Evolutionary conservation across 2,329 filamentous ascomycete species (phyloP).

Genomic region (Penicillium sp.): DNA sequence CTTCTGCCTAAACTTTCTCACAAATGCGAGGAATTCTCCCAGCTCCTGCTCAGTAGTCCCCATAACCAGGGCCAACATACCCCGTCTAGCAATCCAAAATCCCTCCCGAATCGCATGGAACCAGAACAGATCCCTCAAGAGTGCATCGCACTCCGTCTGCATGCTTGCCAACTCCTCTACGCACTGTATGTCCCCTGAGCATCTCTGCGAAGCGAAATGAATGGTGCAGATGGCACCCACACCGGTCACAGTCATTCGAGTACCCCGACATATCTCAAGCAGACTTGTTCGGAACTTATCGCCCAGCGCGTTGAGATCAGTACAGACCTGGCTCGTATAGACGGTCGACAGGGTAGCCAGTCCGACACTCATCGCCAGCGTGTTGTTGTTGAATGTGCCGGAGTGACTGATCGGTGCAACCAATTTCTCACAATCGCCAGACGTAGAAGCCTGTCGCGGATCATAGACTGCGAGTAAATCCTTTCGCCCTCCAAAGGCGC

Average conservation of each 20-base stretch:
- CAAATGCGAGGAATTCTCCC: background rate
- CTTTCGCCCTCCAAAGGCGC: constrained; percentile 66
- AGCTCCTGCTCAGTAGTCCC: constrained; percentile 3
- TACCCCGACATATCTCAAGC: background rate
- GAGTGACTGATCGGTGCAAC: constrained; percentile 48
- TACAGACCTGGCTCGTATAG: constrained; percentile 24
- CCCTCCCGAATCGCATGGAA: background rate
- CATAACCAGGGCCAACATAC: constrained; percentile 1
- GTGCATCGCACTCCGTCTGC: background rate
- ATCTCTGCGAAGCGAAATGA: background rate
- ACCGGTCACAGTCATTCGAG: constrained; percentile 1
- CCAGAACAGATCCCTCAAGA: constrained; percentile 1
- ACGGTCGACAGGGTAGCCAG: constrained; percentile 32
- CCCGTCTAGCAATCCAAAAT: constrained; percentile 4
- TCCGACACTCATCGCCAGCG: constrained; percentile 61
- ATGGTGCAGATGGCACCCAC: constrained; percentile 2
- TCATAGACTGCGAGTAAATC: constrained; percentile 50
- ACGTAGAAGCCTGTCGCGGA: constrained; percentile 39
- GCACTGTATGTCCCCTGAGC: background rate
- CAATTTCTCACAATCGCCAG: constrained; percentile 15
- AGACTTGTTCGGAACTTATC: constrained; percentile 22
- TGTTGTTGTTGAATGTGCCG: constrained; percentile 71
- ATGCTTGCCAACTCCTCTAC: background rate
- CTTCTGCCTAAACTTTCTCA: background rate
- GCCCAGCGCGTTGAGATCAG: constrained; percentile 30